phyloP scores from a whole-genome alignment of 352 stramenopile genomes.

The Phytophthora pistaciae region DNA sequence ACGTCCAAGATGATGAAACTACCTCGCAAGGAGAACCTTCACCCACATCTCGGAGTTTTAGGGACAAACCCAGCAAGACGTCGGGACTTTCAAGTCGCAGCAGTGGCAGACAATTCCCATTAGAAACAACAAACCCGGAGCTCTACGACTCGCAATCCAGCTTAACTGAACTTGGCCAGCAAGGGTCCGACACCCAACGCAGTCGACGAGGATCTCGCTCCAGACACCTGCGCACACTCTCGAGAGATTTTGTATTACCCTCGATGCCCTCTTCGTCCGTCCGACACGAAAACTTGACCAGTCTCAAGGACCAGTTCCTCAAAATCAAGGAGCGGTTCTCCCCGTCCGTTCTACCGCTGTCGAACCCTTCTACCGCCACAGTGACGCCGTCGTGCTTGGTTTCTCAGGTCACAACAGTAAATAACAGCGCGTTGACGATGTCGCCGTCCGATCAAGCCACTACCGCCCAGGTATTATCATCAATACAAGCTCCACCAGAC shows the following conservation, averaged over 20 bases:
- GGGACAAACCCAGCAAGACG: slow-evolving; percentile 31
- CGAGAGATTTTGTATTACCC: slow-evolving; percentile 66
- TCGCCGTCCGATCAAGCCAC: not conserved
- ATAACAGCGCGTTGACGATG: not conserved
- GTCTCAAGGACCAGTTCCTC: slow-evolving; percentile 82
- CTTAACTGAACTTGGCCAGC: slow-evolving; percentile 10
- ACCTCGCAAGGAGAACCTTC: slow-evolving; percentile 34
- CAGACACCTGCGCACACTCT: slow-evolving; percentile 50
- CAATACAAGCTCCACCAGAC: slow-evolving; percentile 12
- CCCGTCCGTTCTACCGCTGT: slow-evolving; percentile 36
- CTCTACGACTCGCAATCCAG: slow-evolving; percentile 9
- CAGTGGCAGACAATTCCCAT: slow-evolving; percentile 15
- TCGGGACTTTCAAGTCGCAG: not conserved
- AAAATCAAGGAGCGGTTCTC: slow-evolving; percentile 86
- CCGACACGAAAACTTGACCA: slow-evolving; percentile 73
- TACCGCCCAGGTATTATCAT: slow-evolving; percentile 16
- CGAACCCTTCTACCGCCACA: slow-evolving; percentile 9
- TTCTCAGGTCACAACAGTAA: slow-evolving; percentile 4
- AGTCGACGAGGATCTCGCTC: slow-evolving; percentile 31
- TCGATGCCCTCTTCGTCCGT: slow-evolving; percentile 49
- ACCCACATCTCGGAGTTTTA: slow-evolving; percentile 32
- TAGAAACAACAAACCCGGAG: slow-evolving; percentile 19
- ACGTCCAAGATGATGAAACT: slow-evolving; percentile 31
- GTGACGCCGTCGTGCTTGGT: slow-evolving; percentile 25
- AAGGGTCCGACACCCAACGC: slow-evolving; percentile 30